These are phyloP conservation scores for Ustilago xerochloae DNA, from an alignment of 1,284 basidiomycete species.

Conservation along the genomic window DNA sequence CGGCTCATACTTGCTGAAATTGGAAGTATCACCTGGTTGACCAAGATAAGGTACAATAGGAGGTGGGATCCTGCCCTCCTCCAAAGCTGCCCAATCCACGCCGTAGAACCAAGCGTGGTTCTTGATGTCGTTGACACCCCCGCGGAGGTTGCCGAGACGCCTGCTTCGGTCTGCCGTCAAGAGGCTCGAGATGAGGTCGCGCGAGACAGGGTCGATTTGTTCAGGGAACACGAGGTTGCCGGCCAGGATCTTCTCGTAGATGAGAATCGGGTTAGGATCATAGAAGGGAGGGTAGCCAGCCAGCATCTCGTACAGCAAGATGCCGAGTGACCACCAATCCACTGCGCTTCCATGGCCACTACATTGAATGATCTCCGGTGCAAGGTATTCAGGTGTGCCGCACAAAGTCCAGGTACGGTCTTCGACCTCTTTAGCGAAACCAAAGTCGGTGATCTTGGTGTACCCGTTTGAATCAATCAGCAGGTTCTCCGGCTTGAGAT, in stretches of 20 bases:
- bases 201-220: conserved; percentile 70
- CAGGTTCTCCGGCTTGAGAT: conserved; percentile 67
- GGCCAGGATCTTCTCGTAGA: conserved; percentile 69
- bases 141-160: conserved; percentile 71
- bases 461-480: conserved; percentile 55
- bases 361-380: conserved; percentile 66
- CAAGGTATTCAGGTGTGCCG: conserved; percentile 65
- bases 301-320: conserved; percentile 64
- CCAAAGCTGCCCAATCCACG: conserved; percentile 70
- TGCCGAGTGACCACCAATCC: conserved; percentile 67
- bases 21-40: conserved; percentile 74
- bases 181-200: conserved; percentile 70
- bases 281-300: conserved; percentile 67
- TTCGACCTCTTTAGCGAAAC: conserved; percentile 61
- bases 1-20: conserved; percentile 49
- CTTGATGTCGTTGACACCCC: conserved; percentile 71
- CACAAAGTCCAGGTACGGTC: conserved; percentile 64
- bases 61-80: conserved; percentile 69
- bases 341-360: conserved; percentile 61
- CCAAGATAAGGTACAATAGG: conserved; percentile 71
- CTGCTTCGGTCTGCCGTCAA: conserved; percentile 70
- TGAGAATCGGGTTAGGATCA: conserved; percentile 50
- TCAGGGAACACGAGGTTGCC: conserved; percentile 70
- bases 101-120: conserved; percentile 71
- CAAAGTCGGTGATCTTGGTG: conserved; percentile 66